Conservation (phyloP, 352 stramenopile genomes). For the Phytophthora europaea region DNA sequence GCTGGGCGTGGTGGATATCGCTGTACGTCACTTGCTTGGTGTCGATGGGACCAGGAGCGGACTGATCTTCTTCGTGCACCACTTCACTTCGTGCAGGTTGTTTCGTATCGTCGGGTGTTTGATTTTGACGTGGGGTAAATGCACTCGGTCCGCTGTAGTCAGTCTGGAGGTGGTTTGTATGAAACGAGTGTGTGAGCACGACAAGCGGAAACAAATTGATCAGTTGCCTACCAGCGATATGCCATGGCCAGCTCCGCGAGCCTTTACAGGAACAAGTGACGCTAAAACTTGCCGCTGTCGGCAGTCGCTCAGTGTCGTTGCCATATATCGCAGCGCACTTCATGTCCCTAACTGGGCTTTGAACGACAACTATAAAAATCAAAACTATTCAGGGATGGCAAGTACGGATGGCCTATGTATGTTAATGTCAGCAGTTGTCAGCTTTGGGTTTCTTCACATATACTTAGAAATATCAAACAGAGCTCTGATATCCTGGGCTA, state of each 20-base stretch:
- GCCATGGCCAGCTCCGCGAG: not conserved
- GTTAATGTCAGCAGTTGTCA: no score
- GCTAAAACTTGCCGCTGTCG: conserved; percentile 16
- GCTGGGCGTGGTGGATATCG: not conserved
- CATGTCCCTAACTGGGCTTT: not conserved
- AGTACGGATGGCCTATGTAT: no score
- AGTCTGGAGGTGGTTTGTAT: not conserved
- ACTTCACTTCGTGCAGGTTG: not conserved
- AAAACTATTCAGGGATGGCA: not conserved
- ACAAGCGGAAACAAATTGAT: not conserved
- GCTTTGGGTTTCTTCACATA: no score
- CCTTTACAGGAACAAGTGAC: conserved; percentile 16
- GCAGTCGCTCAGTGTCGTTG: not conserved
- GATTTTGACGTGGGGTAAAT: not conserved
- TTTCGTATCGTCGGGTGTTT: not conserved
- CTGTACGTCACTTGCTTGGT: not conserved
- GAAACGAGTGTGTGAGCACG: not conserved
- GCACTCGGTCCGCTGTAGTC: conserved; percentile 14
- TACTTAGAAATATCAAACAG: no score
- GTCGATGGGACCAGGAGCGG: not conserved
- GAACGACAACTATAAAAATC: not conserved
- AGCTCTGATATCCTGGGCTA: no score
- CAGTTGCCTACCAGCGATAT: conserved; percentile 6
- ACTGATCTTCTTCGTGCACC: not conserved
- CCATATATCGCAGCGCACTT: conserved; percentile 6